Base-by-base conservation (phyloP, 1,139 yeast genomes). In the Blastobotrys apis region DNA sequence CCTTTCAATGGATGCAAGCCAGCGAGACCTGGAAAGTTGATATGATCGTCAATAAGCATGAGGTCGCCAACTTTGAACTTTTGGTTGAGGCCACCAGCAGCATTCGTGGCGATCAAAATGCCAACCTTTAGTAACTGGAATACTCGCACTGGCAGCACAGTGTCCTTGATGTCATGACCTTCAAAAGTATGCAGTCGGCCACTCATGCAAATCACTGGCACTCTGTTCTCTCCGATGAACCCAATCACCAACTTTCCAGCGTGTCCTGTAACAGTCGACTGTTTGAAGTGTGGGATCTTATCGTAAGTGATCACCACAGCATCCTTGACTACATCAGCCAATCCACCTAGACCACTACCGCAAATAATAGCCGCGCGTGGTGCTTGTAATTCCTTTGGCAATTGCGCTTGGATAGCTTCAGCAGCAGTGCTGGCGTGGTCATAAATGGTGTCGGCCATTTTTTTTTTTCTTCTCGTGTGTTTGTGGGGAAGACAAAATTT, bases 321-420 rank as follows among this genome's bases (percentile, higher is more conserved):
- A 38, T 65, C 68, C 1, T 68, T 56, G 51, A 73, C 65, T 42
- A 77, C 69, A 1, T 92, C 83, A 1, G 92, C 83, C 43, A 92
- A 81, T 0, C 95, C 95, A 8, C 96, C 95, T 13, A 92, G 72
- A 0, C 97, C 97, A 3, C 97, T 86, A 4, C 98, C 97, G 68
- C 97, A 90, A 42, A 92, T 84, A 53, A 92, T 83, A 56, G 90
- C 76, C 1, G 78, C 82, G 47, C 78, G 69, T 1, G 68, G 65
- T 15, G 50, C 37, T 33, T 48, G 44, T 21, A 61, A 53, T 13
- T 50, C 57, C n/a, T 31, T 49, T 4, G 67, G 63, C n/a, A 62
- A 50, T 23, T 47, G 45, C 5, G 47, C 32, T 29, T 44, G 43
- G 37, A 66, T 55, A 37, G 47, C 51, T 20, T 50, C 51, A 12